Base-by-base conservation (phyloP, 225 moss, liverwort and hornwort species). In the Physcomitrium patens region DNA sequence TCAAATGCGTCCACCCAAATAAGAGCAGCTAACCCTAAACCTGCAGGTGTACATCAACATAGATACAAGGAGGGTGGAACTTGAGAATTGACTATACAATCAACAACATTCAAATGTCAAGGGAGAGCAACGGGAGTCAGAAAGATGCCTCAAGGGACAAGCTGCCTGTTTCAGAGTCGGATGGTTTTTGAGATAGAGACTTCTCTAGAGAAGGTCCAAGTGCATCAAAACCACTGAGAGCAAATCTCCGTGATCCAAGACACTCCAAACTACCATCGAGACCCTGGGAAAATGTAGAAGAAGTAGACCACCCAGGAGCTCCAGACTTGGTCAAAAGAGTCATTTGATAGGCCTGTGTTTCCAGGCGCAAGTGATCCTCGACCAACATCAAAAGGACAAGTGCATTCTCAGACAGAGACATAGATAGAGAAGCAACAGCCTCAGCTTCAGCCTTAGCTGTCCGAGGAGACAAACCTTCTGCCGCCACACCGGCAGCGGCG, bases 401-500 rank as follows among this genome's bases (percentile, higher is more conserved):
- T 69, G 95, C 91, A 83, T 95, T 95, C 80, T 95, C 95, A 72
- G 95, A 92, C 52, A 95, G 89, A 19, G 91, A 95, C 86, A 95
- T 89, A 23, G 95, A 95, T 28, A 92, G 86, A 76, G 92, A 89
- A 53, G 95, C 83, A 45, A 89, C 95, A 74, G 88, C 86, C 77
- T 95, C 95, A 63, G 95, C 95, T 89, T 92, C 95, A 66, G 79
- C 86, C 79, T 88, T 95, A 14, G 95, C 95, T 73, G 95, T 90
- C 74, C 89, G 86, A 50, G 95, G 95, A 50, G 95, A 95, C 73
- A 95, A 82, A 31, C 95, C 95, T 76, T 85, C 92, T 72, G 92
- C 92, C 78, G 95, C 95, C 44, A 95, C 95, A 72, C 92, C 91
- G 17, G 95, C 95, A 66, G 95, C 95, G 60, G 95, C 95, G 64